These are phyloP conservation scores for Beauveria varroae DNA, from an alignment of 2,329 filamentous ascomycete genomes.

Conservation along the genomic window DNA sequence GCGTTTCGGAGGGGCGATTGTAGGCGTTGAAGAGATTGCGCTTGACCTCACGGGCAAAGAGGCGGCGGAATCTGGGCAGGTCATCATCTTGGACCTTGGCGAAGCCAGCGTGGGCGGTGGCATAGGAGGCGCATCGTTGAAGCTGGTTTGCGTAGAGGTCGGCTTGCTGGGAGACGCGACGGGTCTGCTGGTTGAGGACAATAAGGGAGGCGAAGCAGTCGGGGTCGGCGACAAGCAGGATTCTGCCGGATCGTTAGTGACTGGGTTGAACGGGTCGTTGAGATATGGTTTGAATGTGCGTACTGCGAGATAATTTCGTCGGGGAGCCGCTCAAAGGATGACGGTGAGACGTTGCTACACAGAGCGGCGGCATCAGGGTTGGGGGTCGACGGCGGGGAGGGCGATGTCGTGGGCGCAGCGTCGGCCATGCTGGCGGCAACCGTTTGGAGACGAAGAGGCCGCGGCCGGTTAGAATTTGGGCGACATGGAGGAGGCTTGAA, in stretches of 20 bases:
- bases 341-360: slow-evolving; percentile 19
- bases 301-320: slow-evolving; percentile 66
- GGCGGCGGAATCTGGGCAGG: slow-evolving; percentile 53
- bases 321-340: slow-evolving; percentile 48
- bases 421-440: background rate
- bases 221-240: slow-evolving; percentile 52
- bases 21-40: slow-evolving; percentile 73
- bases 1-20: slow-evolving; percentile 59
- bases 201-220: slow-evolving; percentile 60
- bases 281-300: slow-evolving; percentile 20
- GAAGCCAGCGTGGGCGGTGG: slow-evolving; percentile 39
- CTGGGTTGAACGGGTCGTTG: background rate
- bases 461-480: slow-evolving; percentile 1
- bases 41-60: slow-evolving; percentile 64
- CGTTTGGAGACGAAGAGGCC: background rate
- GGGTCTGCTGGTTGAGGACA: slow-evolving; percentile 59
- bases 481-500: background rate
- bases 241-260: slow-evolving; percentile 35
- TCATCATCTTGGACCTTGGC: slow-evolving; percentile 36
- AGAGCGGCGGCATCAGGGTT: background rate
- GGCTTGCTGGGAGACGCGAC: slow-evolving; percentile 53
- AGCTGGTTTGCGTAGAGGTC: slow-evolving; percentile 58
- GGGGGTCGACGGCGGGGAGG: background rate
- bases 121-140: slow-evolving; percentile 51
- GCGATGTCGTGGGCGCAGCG: background rate